Base-by-base conservation (phyloP, 2,329 filamentous ascomycete species). In the Fusarium pseudograminearum region DNA sequence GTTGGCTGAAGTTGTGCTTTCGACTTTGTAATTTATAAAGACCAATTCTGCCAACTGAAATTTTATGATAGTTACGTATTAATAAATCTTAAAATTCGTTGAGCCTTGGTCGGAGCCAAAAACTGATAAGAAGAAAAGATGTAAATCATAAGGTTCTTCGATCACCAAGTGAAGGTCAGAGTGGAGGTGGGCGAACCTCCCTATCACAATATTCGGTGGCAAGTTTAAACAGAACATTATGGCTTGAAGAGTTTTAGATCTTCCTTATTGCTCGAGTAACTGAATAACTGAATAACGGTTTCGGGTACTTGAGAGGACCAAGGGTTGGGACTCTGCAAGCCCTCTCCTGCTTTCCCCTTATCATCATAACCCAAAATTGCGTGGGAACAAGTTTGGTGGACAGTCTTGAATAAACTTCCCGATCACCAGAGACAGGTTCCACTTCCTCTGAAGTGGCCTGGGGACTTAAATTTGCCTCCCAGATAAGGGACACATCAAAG, bases 351-450 rank as follows among this genome's bases (percentile, higher is more conserved):
- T 8, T 2, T 18, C 0, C 34, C 34, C 34, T n/a, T 36, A 36
- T 36, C 34, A 36, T n/a, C 16, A 0, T 36, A 5, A 10, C 16
- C 1, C 34, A 34, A 18, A 1, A 5, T 20, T 28, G 0, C 7
- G 36, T 4, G 36, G n/a, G 2, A 20, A 22, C 36, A 40, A 12
- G 14, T 15, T 20, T 0, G 0, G 11, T 7, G 3, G 12, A 7
- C 11, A 15, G 15, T 20, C 7, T 40, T 40, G n/a, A 0, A 40
- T 20, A 22, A 9, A 2, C 36, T 40, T 40, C 2, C 36, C 4
- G 3, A n/a, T 3, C 36, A 22, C n/a, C 0, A 8, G 12, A 14
- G n/a, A 22, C n/a, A 40, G 12, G n/a, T 38, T 38, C 11, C 0
- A 14, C 18, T 18, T 36, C 34, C 16, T n/a, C 2, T 2, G 7